Base-by-base conservation (phyloP, 1,284 basidiomycete genomes). In the Trichosporon ovoides region DNA sequence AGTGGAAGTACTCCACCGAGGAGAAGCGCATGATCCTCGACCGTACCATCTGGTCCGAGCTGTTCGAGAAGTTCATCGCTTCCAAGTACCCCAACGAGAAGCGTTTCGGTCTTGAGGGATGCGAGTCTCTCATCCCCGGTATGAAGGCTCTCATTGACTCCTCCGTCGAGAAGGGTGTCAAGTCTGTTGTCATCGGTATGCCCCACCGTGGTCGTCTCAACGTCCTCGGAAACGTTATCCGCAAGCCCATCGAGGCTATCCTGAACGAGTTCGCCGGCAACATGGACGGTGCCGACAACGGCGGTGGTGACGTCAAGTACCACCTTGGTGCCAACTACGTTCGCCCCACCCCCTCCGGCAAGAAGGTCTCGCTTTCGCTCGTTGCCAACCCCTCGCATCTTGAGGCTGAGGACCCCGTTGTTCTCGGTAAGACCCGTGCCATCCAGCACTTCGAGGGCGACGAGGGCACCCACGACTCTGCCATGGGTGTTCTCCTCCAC, bases 31-130 rank as follows among this genome's bases (percentile, higher is more conserved):
- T 96, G 88, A 96, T 99, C 66, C 85, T 98, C 60, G 96, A 98
- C 80, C 90, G 96, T 62, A 86, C 98, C 71, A 97, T 98, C 78
- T 98, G 96, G 96, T 98, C 95, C 28, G 95, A 98, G 76, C 89
- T 91, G 5, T 98, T 98, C 71, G 96, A 99, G 79, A 94, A 95
- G 74, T 99, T 97, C 82, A 94, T 98, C 68, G 87, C 93, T 20
- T 91, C 87, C 82, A 98, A 98, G 79, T 97, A 93, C 80, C 96
- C 96, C 66, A 98, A 97, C 80, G 96, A 98, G 82, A 99, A 99
- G 81, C 89, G 96, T 57, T 99, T 98, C 80, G 96, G 96, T 79
- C 85, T 99, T 55, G 96, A 99, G 79, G 96, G 96, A 62, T 96
- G 93, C 78, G 96, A 99, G 80, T 85, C 92, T 38, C 86, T 99